Percentiles rank a stretch among this genome's conserved stretches.
Evolutionary conservation across 176 grass and related monocot species (phyloP).

Genomic region (Dendrocalamus sinicus): DNA sequence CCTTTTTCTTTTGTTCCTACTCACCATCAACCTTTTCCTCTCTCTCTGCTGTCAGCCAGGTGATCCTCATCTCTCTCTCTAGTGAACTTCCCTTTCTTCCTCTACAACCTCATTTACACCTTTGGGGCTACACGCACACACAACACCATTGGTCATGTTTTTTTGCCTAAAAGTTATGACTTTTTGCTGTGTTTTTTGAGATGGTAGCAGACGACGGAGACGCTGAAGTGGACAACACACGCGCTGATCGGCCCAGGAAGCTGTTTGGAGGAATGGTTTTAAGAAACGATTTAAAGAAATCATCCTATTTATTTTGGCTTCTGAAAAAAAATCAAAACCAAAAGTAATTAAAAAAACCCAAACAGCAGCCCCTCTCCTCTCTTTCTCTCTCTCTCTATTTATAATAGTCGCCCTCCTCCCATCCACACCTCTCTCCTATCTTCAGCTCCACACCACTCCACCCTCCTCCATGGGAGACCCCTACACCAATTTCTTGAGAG

Average conservation of each 20-base stretch:
- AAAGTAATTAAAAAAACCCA: no score
- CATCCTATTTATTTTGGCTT: no score
- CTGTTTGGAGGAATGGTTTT: no score
- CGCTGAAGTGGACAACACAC: rapidly evolving
- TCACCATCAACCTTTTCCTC: conserved; percentile 41
- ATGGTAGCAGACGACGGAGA: no score
- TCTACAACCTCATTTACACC: conserved; percentile 57
- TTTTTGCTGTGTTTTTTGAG: no score
- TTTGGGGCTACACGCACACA: conserved; percentile 62
- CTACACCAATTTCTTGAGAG: conserved; percentile 65
- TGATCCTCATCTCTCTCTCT: conserved; percentile 49
- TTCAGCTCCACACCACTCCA: conserved; percentile 39
- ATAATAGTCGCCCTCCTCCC: conserved; percentile 50
- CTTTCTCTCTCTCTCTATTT: conserved; percentile 49
- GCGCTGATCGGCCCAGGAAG: no score
- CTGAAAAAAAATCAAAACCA: no score
- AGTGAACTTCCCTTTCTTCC: conserved; percentile 56
- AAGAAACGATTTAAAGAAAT: no score
- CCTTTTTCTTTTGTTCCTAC: conserved; percentile 49
- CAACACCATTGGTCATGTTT: background rate
- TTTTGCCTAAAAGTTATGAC: no score
- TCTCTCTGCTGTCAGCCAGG: conserved; percentile 44
- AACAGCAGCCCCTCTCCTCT: conserved; percentile 38
- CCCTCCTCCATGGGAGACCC: conserved; percentile 57
- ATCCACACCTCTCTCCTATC: conserved; percentile 43